These are phyloP conservation scores for Spirogloea muscicola DNA, from an alignment of 139 green algal species.

Conservation along the genomic window DNA sequence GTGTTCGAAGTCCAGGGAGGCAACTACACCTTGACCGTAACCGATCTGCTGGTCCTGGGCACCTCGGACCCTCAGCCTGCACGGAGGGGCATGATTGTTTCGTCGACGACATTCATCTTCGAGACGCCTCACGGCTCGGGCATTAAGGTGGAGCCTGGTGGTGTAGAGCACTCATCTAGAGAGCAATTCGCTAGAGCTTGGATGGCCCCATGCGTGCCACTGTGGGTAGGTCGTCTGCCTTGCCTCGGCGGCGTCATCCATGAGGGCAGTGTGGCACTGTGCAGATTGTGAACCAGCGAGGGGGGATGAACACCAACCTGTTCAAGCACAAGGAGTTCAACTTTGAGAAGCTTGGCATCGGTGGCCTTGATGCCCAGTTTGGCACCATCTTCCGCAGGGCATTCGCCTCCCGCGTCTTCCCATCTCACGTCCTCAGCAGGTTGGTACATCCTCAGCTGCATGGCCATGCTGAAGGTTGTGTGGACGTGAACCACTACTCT, in stretches of 20 bases:
- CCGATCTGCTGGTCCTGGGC: constrained; percentile 50
- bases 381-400: constrained; percentile 93
- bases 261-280: not conserved
- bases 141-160: constrained; percentile 63
- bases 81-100: constrained; percentile 44
- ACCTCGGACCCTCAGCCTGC: constrained; percentile 22
- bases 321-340: constrained; percentile 94
- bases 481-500: not conserved
- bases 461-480: too few relatives aligned
- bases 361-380: constrained; percentile 88
- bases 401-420: constrained; percentile 94
- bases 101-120: constrained; percentile 45
- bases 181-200: too few relatives aligned
- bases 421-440: constrained; percentile 57
- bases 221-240: too few relatives aligned
- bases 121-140: constrained; percentile 32
- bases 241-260: constrained; percentile 47
- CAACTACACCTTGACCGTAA: constrained; percentile 75
- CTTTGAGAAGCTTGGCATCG: constrained; percentile 96
- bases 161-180: not conserved
- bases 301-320: constrained; percentile 54
- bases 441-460: not conserved
- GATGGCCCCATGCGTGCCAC: too few relatives aligned
- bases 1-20: constrained; percentile 81
- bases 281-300: constrained; percentile 55